A percentile compares a stretch with the other conserved stretches of the same genome.
Evolutionary conservation across 345 rosid genomes (phyloP).

Genomic region (Eucalyptus marginata): DNA sequence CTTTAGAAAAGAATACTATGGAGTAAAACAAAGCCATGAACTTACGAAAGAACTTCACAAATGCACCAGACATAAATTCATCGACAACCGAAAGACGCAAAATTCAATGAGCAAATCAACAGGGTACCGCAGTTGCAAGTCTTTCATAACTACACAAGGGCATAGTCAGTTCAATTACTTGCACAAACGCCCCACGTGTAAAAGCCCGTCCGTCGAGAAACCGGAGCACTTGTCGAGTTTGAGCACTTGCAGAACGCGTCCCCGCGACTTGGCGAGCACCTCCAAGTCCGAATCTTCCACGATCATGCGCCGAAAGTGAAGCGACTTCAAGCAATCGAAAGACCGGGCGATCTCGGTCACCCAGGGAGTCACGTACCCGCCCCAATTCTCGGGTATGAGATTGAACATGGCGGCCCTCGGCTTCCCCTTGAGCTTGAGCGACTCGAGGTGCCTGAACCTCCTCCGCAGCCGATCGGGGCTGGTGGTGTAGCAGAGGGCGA

Average conservation of each 20-base stretch:
- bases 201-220: slow-evolving; percentile 76
- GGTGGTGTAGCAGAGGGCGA: slow-evolving; percentile 71
- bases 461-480: slow-evolving; percentile 54
- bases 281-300: slow-evolving; percentile 74
- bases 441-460: slow-evolving; percentile 54
- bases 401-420: slow-evolving; percentile 96
- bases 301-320: slow-evolving; percentile 84
- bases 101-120: not conserved
- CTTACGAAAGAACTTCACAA: not conserved
- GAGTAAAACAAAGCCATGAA: not conserved
- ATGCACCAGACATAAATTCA: not conserved
- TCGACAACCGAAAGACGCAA: not conserved
- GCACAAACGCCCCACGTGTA: slow-evolving; percentile 57
- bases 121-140: not conserved
- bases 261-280: slow-evolving; percentile 30
- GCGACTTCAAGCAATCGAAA: slow-evolving; percentile 42
- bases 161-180: slow-evolving; percentile 18
- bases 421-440: slow-evolving; percentile 81
- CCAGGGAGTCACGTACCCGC: slow-evolving; percentile 79
- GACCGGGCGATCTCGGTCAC: slow-evolving; percentile 36
- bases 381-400: slow-evolving; percentile 92
- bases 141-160: not conserved
- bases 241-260: slow-evolving; percentile 33
- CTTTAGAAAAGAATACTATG: not conserved
- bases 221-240: slow-evolving; percentile 92